Percentiles rank a stretch among this genome's conserved stretches.
These are phyloP conservation scores for Pisolithus albus DNA, from an alignment of 768 basidiomycete species.

Conservation along the genomic window DNA sequence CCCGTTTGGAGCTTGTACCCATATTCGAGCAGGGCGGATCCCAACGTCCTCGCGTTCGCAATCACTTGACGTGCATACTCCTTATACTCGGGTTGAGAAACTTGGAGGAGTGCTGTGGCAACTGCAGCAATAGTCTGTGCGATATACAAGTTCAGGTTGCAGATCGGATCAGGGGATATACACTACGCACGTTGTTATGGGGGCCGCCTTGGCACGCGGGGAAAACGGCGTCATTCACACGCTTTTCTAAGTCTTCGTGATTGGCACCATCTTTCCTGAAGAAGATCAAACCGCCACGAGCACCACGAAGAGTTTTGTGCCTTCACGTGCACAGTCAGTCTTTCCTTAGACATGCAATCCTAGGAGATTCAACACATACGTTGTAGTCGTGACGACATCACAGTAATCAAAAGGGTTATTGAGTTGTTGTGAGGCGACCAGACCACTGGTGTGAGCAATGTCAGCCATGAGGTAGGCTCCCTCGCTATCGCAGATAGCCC, in stretches of 20 bases:
- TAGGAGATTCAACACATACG: constrained; percentile 41
- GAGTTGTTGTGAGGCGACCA: constrained; percentile 88
- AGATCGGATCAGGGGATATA: background rate
- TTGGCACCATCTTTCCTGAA: constrained; percentile 89
- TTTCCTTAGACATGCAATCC: background rate
- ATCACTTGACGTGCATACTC: constrained; percentile 94
- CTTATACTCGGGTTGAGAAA: constrained; percentile 82
- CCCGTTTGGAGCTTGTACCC: constrained; percentile 96
- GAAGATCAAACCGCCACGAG: constrained; percentile 96
- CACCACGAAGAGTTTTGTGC: constrained; percentile 98
- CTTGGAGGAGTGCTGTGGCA: constrained; percentile 90
- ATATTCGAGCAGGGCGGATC: constrained; percentile 57
- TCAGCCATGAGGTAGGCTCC: constrained; percentile 93
- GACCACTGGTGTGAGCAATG: constrained; percentile 95
- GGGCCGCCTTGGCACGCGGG: constrained; percentile 99
- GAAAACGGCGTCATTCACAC: constrained; percentile 98
- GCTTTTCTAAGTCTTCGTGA: constrained; percentile 84
- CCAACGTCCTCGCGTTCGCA: constrained; percentile 76
- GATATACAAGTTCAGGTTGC: background rate
- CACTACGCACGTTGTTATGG: constrained; percentile 81
- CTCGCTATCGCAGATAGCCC: constrained; percentile 75
- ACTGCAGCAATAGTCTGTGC: constrained; percentile 86
- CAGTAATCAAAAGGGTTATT: constrained; percentile 92
- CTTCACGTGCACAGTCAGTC: constrained; percentile 28
- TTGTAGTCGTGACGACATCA: constrained; percentile 97